phyloP scores from a whole-genome alignment of 768 basidiomycete genomes.

The Podaxis mareebaensis region DNA sequence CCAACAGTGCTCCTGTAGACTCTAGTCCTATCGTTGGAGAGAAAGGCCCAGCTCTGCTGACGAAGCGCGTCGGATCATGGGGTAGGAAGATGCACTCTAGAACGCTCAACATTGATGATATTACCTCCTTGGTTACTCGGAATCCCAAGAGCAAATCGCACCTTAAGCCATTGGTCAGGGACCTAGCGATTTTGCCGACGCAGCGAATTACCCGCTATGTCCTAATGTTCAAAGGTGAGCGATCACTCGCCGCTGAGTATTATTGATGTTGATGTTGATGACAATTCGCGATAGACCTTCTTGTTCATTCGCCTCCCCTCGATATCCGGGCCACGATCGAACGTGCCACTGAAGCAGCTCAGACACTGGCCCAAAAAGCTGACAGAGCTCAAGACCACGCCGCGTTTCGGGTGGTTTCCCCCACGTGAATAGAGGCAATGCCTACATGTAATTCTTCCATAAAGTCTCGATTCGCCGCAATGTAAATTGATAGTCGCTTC shows the following conservation, averaged over 20 bases:
- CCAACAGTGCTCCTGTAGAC: slow-evolving; percentile 4
- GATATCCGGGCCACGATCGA: slow-evolving; percentile 21
- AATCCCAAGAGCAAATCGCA: slow-evolving; percentile 9
- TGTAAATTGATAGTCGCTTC: neutral
- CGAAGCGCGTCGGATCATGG: slow-evolving; percentile 22
- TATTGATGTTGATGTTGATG: neutral
- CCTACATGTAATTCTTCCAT: neutral
- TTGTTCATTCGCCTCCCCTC: slow-evolving; percentile 51
- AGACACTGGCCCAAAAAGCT: slow-evolving; percentile 25
- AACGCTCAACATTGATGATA: slow-evolving; percentile 5
- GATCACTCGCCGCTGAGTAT: neutral
- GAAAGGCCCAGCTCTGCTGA: neutral
- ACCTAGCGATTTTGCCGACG: slow-evolving; percentile 63
- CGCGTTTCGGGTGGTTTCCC: slow-evolving; percentile 16
- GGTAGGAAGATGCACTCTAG: slow-evolving; percentile 18
- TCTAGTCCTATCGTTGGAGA: neutral
- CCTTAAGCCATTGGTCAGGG: slow-evolving; percentile 39
- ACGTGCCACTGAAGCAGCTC: slow-evolving; percentile 29
- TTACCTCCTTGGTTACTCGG: neutral
- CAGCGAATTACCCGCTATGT: slow-evolving; percentile 68
- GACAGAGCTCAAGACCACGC: slow-evolving; percentile 27
- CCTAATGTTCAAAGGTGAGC: slow-evolving; percentile 57
- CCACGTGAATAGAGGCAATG: neutral
- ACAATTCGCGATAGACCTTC: slow-evolving; percentile 41
- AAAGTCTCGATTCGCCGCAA: neutral